phyloP scores from a whole-genome alignment of 495 filamentous ascomycete genomes.

The Neohortaea acidophila region DNA sequence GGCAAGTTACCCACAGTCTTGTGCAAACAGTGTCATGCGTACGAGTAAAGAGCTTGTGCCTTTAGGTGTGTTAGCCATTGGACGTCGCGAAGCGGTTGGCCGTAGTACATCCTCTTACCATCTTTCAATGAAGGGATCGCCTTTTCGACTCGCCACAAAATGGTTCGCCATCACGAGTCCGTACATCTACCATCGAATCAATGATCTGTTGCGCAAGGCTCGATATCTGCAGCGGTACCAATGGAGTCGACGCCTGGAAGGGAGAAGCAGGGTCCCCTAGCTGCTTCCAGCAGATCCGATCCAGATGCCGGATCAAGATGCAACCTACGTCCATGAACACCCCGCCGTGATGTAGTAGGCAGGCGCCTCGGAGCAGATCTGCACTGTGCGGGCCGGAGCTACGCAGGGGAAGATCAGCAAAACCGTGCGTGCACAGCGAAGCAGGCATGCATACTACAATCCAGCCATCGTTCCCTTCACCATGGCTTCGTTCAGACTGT shows the following conservation, averaged over 20 bases:
- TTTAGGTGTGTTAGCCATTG: background rate
- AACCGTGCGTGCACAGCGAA: too few relatives aligned
- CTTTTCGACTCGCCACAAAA: slow-evolving; percentile 20
- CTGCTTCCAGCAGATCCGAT: slow-evolving; percentile 31
- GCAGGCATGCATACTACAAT: too few relatives aligned
- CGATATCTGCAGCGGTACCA: too few relatives aligned
- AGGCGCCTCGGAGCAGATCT: slow-evolving; percentile 28
- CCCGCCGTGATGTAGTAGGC: slow-evolving; percentile 27
- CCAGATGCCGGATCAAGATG: slow-evolving; percentile 27
- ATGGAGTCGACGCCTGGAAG: slow-evolving; percentile 25
- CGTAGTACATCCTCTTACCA: background rate
- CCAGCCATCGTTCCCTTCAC: slow-evolving; percentile 27
- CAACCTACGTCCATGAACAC: slow-evolving; percentile 30
- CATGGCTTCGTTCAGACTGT: slow-evolving; percentile 25
- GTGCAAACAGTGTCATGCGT: too few relatives aligned
- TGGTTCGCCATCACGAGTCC: slow-evolving; percentile 27
- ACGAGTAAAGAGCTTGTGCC: slow-evolving; percentile 8
- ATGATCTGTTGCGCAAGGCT: too few relatives aligned
- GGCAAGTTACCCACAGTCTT: too few relatives aligned
- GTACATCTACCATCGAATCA: too few relatives aligned
- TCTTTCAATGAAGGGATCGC: background rate
- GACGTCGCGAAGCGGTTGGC: too few relatives aligned
- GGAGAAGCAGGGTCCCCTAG: slow-evolving; percentile 27
- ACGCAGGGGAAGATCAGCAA: too few relatives aligned
- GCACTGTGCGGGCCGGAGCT: slow-evolving; percentile 25